Base-by-base conservation (phyloP, 1,284 basidiomycete species). In the Cutaneotrichosporon cyanovorans region DNA sequence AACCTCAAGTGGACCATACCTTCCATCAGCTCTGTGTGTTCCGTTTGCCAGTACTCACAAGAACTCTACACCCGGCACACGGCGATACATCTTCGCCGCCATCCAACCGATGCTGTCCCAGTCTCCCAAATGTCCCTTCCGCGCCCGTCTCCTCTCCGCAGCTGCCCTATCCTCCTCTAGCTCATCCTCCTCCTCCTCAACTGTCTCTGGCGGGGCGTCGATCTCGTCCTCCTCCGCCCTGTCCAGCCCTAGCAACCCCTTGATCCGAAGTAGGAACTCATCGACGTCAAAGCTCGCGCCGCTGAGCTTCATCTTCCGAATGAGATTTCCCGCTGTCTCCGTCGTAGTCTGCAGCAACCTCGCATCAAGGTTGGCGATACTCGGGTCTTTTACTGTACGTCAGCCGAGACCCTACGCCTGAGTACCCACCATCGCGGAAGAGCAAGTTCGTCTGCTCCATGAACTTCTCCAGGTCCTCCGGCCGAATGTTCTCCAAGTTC, bases 221-320 rank as follows among this genome's bases (percentile, higher is more conserved):
- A 37, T 20, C 66, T 68, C 41, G 7, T 12, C 3, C 16, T 28
- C 44, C 37, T 39, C 32, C n/a, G 11, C n/a, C 36, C 20, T 22
- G 10, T 5, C 21, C 4, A 20, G 19, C 11, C n/a, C 32, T 21
- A 45, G 37, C 28, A 8, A 12, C 28, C n/a, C 15, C 5, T 19
- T 33, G 12, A 18, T 20, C 9, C 34, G 48, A 1, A 57, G 43
- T n/a, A 76, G 48, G 41, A 73, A 73, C 45, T 74, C 73, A 45
- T 73, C 72, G 18, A 69, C 62, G 44, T 76, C 73, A 52, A 75
- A 75, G 16, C 66, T 61, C 36, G 68, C 66, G 3, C 56, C 57
- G 25, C 71, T 69, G 16, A 68, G 61, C 52, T 70, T 70, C 40
- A 72, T 56, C 46, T 63, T 62, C 19, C 68, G 61, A 7, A 70